Conservation (phyloP, 2,329 filamentous ascomycete genomes). For the Malbranchea cinnamomea region DNA sequence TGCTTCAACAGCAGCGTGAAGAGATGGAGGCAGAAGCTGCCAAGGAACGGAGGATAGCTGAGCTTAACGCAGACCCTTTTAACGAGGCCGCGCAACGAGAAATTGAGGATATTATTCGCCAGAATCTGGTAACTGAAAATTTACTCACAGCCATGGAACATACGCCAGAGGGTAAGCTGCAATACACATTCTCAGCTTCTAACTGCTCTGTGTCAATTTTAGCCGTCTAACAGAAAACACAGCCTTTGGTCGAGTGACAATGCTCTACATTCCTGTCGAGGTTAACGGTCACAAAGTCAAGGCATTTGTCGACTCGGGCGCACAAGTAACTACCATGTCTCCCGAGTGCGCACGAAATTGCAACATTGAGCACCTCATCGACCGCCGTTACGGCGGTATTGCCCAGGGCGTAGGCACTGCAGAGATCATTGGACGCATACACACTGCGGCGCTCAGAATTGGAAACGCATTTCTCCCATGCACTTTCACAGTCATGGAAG, state of each 20-base stretch:
- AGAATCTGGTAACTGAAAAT: conserved; percentile 89
- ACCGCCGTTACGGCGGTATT: conserved; percentile 80
- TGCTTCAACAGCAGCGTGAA: conserved; percentile 50
- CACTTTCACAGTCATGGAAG: conserved; percentile 98
- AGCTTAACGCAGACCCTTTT: conserved; percentile 86
- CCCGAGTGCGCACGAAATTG: conserved; percentile 80
- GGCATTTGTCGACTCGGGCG: conserved; percentile 91
- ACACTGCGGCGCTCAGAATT: conserved; percentile 89
- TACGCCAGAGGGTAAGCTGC: conserved; percentile 72
- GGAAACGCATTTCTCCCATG: conserved; percentile 76
- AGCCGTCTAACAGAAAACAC: conserved; percentile 5
- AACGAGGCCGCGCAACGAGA: conserved; percentile 79
- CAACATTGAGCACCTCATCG: conserved; percentile 90
- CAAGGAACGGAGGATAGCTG: conserved; percentile 66
- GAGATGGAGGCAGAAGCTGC: conserved; percentile 60
- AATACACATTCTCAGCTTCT: conserved; percentile 3
- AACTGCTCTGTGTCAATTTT: conserved; percentile 1
- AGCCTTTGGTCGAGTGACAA: conserved; percentile 91
- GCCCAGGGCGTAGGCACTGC: conserved; percentile 90
- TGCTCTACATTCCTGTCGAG: conserved; percentile 91
- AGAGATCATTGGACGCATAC: conserved; percentile 84
- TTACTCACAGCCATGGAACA: conserved; percentile 93
- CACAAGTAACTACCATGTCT: conserved; percentile 98
- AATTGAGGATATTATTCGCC: conserved; percentile 94
- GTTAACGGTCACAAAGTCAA: conserved; percentile 89